Conservation (phyloP, 108 stramenopile genomes). For the Fragilaria crotonensis region DNA sequence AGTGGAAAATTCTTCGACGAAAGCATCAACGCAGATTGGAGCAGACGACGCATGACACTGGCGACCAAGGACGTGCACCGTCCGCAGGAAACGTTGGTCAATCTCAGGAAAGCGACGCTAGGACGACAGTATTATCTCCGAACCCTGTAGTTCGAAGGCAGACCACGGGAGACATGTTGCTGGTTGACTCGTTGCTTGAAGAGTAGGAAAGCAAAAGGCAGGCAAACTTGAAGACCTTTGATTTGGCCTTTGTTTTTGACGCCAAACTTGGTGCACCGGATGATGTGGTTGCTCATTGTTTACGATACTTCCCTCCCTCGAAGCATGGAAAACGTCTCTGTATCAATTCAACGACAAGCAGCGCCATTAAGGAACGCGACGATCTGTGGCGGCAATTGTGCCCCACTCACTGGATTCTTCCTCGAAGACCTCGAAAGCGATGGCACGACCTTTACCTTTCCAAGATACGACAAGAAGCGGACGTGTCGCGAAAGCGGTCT, state of each 20-base stretch:
- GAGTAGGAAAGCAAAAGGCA: slow-evolving; percentile 33
- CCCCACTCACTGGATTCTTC: slow-evolving; percentile 63
- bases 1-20: slow-evolving; percentile 55
- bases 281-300: slow-evolving; percentile 49
- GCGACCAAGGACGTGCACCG: too few relatives aligned
- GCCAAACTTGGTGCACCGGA: slow-evolving; percentile 52
- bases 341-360: slow-evolving; percentile 31
- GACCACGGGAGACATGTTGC: slow-evolving; percentile 49
- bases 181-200: slow-evolving; percentile 61
- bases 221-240: slow-evolving; percentile 35
- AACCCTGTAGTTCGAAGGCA: too few relatives aligned
- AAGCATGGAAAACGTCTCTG: slow-evolving; percentile 52
- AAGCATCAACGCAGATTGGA: slow-evolving; percentile 39
- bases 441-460: slow-evolving; percentile 70
- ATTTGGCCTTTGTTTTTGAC: slow-evolving; percentile 58
- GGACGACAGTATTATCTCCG: too few relatives aligned
- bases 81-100: too few relatives aligned
- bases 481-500: slow-evolving; percentile 44
- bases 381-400: slow-evolving; percentile 56
- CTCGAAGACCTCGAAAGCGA: slow-evolving; percentile 67
- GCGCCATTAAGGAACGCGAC: slow-evolving; percentile 41
- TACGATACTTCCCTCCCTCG: slow-evolving; percentile 33
- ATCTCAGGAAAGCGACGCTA: too few relatives aligned
- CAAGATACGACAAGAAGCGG: slow-evolving; percentile 40
- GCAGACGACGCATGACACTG: slow-evolving; percentile 10